phyloP scores from a whole-genome alignment of 225 moss, liverwort and hornwort genomes.

The Neckera pumila region DNA sequence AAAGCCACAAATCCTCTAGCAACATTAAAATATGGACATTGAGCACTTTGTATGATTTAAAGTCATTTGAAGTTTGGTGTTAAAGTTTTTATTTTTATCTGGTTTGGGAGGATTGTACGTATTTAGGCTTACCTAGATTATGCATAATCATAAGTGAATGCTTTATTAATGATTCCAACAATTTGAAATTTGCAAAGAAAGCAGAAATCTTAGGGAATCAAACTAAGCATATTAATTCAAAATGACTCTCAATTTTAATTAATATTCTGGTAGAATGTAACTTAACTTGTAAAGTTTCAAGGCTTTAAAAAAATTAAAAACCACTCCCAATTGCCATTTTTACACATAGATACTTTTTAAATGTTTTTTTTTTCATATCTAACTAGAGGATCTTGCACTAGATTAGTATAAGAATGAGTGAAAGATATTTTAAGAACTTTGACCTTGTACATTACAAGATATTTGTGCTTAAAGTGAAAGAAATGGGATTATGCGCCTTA shows the following conservation, averaged over 20 bases:
- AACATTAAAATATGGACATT: background rate
- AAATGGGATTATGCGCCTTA: background rate
- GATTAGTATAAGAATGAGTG: background rate
- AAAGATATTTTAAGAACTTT: no score
- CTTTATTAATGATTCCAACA: background rate
- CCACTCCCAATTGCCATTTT: background rate
- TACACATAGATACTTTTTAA: no score
- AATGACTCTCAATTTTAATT: background rate
- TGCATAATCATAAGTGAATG: accelerated
- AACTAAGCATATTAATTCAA: background rate
- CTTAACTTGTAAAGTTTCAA: background rate
- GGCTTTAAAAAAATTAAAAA: no score
- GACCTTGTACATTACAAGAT: background rate
- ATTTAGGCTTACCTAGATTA: background rate
- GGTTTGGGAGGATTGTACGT: accelerated
- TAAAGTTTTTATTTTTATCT: background rate
- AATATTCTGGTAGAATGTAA: background rate
- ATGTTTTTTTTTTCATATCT: background rate
- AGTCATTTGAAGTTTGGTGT: background rate
- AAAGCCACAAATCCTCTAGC: background rate
- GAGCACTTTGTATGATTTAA: background rate
- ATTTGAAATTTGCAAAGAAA: background rate
- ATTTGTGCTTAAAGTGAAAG: background rate
- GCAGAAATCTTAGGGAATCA: background rate
- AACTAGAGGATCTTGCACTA: background rate